Evolutionary conservation across 345 rosid species (phyloP).

Genomic region (Sapria himalayana): DNA sequence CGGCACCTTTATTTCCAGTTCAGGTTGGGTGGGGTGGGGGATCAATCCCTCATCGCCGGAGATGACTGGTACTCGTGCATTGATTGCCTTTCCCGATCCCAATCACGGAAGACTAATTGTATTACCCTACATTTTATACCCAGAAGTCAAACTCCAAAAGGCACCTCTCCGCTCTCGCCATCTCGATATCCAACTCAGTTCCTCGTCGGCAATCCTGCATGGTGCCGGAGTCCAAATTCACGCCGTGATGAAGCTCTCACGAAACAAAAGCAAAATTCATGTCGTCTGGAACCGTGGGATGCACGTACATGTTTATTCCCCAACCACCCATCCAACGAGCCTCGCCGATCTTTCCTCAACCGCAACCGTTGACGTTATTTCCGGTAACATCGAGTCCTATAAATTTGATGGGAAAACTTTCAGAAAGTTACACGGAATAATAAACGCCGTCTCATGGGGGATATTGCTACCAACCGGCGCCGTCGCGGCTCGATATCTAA

Average conservation of each 20-base stretch:
- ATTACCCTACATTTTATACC: constrained; percentile 58
- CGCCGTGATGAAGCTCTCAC: constrained; percentile 34
- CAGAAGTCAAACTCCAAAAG: constrained; percentile 71
- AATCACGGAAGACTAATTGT: constrained; percentile 64
- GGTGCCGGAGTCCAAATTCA: constrained; percentile 69
- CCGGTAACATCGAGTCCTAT: constrained; percentile 34
- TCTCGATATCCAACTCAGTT: constrained; percentile 40
- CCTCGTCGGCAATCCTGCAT: constrained; percentile 66
- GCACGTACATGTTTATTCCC: constrained; percentile 91
- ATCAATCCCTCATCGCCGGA: constrained; percentile 52
- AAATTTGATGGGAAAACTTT: constrained; percentile 12
- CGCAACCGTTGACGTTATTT: constrained; percentile 50
- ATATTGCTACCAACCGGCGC: constrained; percentile 51
- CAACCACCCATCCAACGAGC: constrained; percentile 86
- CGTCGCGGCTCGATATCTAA: constrained; percentile 48
- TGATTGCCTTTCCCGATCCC: constrained; percentile 76
- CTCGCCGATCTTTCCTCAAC: constrained; percentile 59
- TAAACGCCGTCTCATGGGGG: constrained; percentile 71
- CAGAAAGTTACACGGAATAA: constrained; percentile 32
- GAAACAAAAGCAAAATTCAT: constrained; percentile 52
- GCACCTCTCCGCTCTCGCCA: constrained; percentile 67
- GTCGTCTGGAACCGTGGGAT: constrained; percentile 93
- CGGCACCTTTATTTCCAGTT: constrained; percentile 83
- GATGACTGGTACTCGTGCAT: constrained; percentile 75
- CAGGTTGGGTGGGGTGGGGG: constrained; percentile 95